Base-by-base conservation (phyloP, 768 basidiomycete species). In the Termitomyces sp. region DNA sequence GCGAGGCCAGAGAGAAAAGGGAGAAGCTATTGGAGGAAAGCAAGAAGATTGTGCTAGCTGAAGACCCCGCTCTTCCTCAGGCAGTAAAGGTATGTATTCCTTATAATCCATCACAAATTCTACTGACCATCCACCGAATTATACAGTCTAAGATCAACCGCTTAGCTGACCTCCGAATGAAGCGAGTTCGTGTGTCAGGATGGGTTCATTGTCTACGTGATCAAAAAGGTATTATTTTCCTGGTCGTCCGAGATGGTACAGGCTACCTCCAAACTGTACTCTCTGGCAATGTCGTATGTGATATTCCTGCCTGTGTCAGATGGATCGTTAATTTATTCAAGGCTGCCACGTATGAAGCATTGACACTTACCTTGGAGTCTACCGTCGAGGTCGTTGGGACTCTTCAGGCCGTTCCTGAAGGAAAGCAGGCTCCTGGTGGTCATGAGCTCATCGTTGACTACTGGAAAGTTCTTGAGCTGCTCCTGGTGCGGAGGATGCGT, bases 191-290 rank as follows among this genome's bases (percentile, higher is more conserved):
- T 45, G 87, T 97, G 11, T 91, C 85, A 62, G 97, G 96, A 65
- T 99, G 97, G 97, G 92, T 98, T 1, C 96, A 98, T 76, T 88
- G 95, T 69, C 81, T 92, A 59, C 90, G 97, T 55, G 84, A 89
- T 64, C 97, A 99, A 73, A 94, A 95, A 67, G 94, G 87, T 55
- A 91, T 98, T 72, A 94, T 91, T 67, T 99, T 99, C 74, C 74
- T 98, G 63, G 88, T 95, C 55, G 78, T 98, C 56, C 88, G 97
- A 55, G 97, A 99, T 69, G 96, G 97, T 9, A 96, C 94, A 16
- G 96, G 96, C 6, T 96, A 92, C 74, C 81, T 98, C 12, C 97
- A 99, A 74, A 84, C 86, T 54, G 81, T 99, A n/a, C 80, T 99
- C 12, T 87, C 91, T 38, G 96, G 95, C 48, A 82, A 81, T 65